Conservation (phyloP, 2,329 filamentous ascomycete species). For the Hymenoscyphus fraxineus region DNA sequence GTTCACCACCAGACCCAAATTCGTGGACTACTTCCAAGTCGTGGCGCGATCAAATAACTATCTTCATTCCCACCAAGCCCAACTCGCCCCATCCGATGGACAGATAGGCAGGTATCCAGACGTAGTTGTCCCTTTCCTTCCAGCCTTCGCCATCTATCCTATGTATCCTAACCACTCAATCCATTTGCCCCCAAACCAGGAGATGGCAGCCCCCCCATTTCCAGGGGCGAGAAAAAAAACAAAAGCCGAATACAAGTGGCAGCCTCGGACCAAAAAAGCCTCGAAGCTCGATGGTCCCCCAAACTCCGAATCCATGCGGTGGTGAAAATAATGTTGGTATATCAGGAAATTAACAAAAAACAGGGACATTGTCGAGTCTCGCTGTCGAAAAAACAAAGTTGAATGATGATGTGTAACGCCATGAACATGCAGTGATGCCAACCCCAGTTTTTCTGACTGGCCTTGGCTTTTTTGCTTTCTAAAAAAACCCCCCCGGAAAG, state of each 20-base stretch:
- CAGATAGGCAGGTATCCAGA: neutral
- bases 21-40: neutral
- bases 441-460: slow-evolving; percentile 1
- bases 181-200: neutral
- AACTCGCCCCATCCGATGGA: neutral
- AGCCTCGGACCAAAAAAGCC: neutral
- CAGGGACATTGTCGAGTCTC: neutral
- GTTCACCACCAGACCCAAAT: neutral
- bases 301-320: neutral
- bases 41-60: neutral
- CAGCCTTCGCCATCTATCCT: neutral
- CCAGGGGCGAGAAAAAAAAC: neutral
- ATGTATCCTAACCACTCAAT: neutral
- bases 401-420: neutral
- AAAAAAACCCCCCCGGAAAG: neutral
- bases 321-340: neutral
- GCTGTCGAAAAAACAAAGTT: neutral
- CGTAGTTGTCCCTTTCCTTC: neutral
- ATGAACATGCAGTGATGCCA: slow-evolving; percentile 1
- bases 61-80: neutral
- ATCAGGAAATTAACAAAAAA: neutral
- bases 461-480: slow-evolving; percentile 1
- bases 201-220: neutral
- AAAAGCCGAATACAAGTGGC: neutral
- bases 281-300: neutral